Evolutionary conservation across 2,329 filamentous ascomycete genomes (phyloP).

Genomic region (Cephalotrichum gorgonifer): DNA sequence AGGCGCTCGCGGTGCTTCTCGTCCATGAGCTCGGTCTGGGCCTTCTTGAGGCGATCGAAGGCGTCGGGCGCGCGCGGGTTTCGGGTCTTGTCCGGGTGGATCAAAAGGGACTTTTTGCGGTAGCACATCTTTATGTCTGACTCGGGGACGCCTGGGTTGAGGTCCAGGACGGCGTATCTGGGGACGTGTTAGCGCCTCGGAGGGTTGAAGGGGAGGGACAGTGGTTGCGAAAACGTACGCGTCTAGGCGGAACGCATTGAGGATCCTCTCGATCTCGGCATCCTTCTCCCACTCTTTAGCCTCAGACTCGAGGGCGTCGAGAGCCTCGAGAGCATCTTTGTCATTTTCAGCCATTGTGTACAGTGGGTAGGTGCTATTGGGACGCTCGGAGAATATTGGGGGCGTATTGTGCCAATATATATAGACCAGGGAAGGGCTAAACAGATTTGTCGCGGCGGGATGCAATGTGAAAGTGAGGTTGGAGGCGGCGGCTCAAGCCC

Average conservation of each 20-base stretch:
- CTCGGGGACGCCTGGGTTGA: constrained; percentile 89
- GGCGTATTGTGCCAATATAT: not conserved
- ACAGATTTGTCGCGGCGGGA: not conserved
- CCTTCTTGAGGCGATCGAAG: constrained; percentile 94
- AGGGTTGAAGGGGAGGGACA: constrained; percentile 5
- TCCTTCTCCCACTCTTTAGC: constrained; percentile 94
- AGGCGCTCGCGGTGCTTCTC: constrained; percentile 81
- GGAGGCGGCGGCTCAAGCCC: too few species aligned
- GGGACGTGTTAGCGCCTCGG: constrained; percentile 25
- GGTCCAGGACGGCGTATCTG: constrained; percentile 79
- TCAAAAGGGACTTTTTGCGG: constrained; percentile 95
- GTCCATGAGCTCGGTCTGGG: constrained; percentile 82
- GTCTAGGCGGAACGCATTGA: constrained; percentile 73
- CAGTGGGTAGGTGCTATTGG: not conserved
- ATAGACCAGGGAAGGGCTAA: not conserved
- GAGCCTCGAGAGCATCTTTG: constrained; percentile 56
- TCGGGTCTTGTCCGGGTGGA: constrained; percentile 95
- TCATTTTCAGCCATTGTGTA: constrained; percentile 43
- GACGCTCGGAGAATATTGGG: not conserved
- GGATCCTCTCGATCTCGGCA: constrained; percentile 88
- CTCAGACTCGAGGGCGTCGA: constrained; percentile 73
- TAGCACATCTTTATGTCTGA: constrained; percentile 92
- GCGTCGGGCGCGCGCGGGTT: constrained; percentile 88
- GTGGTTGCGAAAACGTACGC: constrained; percentile 28
- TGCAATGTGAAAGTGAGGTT: too few species aligned